phyloP scores from a whole-genome alignment of 192 early-diverging fungal genomes.

The Glomus cerebriforme region DNA sequence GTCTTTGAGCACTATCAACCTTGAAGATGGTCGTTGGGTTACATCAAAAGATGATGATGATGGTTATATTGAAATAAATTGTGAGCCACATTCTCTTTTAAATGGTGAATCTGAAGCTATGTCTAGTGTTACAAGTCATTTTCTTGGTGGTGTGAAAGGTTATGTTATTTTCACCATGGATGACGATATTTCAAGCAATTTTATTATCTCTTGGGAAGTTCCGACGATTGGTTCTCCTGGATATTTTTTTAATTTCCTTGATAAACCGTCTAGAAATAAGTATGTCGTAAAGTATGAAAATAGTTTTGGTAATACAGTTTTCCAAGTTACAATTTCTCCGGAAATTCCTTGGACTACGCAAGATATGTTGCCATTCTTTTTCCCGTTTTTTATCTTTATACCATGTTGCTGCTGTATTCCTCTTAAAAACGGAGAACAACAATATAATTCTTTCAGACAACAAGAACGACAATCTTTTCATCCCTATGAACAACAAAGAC shows the following conservation, averaged over 20 bases:
- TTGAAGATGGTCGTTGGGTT: conserved; percentile 27
- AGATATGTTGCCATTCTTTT: not conserved
- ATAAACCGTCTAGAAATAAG: not conserved
- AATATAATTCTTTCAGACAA: not conserved
- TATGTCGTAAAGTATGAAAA: not conserved
- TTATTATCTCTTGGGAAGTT: conserved; percentile 8
- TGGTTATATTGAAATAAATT: not conserved
- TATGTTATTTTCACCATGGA: not conserved
- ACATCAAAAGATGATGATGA: conserved; percentile 6
- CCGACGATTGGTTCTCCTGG: not conserved
- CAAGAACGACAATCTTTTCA: conserved; percentile 7
- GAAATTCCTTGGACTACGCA: not conserved
- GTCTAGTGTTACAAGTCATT: conserved; percentile 24
- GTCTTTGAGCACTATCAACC: not conserved
- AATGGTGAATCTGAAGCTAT: conserved; percentile 6
- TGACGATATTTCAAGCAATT: conserved; percentile 5
- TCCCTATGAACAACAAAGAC: too few species aligned
- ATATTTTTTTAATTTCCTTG: not conserved
- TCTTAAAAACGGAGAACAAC: not conserved
- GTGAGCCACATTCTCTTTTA: not conserved
- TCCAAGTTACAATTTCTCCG: not conserved
- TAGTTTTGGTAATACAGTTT: not conserved
- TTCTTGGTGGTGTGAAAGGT: conserved; percentile 8
- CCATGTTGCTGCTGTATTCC: not conserved
- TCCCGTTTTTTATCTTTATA: not conserved